Evolutionary conservation across 371 early-diverging fungal species (phyloP), one percentile per base, ranked within the genome.

Genomic region (Nematocida sp.): DNA sequence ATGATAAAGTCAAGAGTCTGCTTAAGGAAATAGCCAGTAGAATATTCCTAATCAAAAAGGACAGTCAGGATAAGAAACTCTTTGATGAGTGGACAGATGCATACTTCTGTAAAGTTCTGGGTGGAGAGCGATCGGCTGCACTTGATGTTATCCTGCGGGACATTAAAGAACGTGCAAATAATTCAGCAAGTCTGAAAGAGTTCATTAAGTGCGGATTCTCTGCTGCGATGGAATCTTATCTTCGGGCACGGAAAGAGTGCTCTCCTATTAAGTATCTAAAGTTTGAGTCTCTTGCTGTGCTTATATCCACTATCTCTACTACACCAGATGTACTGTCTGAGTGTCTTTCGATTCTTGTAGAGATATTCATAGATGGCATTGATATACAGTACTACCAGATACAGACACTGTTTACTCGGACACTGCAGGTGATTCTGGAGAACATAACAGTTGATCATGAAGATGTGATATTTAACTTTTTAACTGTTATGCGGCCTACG

Each of bases 181-280:
- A 5, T 7, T 39, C 18, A 20, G 55, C 11, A 0, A 66, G 20
- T 18, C 52, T 55, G 33, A 39, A 70, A 39, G 67, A 54, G 40
- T 67, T 78, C 61, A 20, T 78, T 11, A 78, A 78, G 52, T 20
- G 39, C 25, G 58, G 72, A 1, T 78, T 70, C 61, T 42, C 58
- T 6, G 50, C 70, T 0, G 45, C 69, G 7, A 23, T 70, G 6
- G 80, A 78, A 39, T 70, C 15, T 1, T 78, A 69, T 44, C 72
- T 78, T 15, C 0, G 57, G 18, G 47, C 52, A 39, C 50, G 80
- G 20, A 78, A 78, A 44, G 80, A 78, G 60, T 70, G 71, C 67
- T 78, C 80, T 20, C 55, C 67, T 25, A 78, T 78, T 40, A 78
- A 78, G 57, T 78, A 78, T 58, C 42, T 78, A 56, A 78, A 70